Conservation (phyloP, 495 filamentous ascomycete genomes). For the Daldinia loculata region DNA sequence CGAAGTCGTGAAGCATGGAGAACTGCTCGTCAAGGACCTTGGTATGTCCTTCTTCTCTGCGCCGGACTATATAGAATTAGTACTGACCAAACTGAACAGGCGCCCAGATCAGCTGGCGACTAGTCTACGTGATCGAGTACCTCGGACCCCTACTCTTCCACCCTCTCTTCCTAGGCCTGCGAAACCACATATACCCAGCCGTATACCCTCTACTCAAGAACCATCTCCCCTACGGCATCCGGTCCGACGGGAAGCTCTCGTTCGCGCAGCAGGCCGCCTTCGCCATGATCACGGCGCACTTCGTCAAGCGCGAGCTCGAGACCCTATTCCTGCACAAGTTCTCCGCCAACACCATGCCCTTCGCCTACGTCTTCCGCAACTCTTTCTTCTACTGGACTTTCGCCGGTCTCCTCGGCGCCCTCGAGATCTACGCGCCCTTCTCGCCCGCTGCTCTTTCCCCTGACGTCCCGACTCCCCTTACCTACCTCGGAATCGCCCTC, state of each 20-base stretch:
- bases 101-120: constrained; percentile 90
- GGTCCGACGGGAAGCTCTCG: constrained; percentile 57
- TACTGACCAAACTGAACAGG: constrained; percentile 58
- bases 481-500: constrained; percentile 70
- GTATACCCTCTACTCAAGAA: constrained; percentile 56
- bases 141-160: constrained; percentile 93
- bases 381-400: constrained; percentile 89
- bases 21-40: constrained; percentile 91
- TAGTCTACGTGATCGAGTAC: constrained; percentile 95
- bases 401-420: constrained; percentile 81
- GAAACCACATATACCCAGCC: constrained; percentile 76
- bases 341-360: constrained; percentile 91
- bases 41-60: constrained; percentile 61
- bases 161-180: constrained; percentile 72
- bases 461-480: constrained; percentile 50
- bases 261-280: constrained; percentile 75
- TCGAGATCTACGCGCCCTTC: constrained; percentile 82
- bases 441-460: constrained; percentile 67
- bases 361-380: constrained; percentile 88
- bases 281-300: constrained; percentile 78
- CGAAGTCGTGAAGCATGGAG: constrained; percentile 72
- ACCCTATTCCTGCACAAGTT: constrained; percentile 96
- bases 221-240: constrained; percentile 43
- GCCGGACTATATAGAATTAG: neutral
- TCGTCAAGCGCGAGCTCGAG: constrained; percentile 94